A percentile compares a stretch with the other conserved stretches of the same genome.
These are phyloP conservation scores for Roridomyces roridus DNA, from an alignment of 768 basidiomycete genomes.

Conservation along the genomic window DNA sequence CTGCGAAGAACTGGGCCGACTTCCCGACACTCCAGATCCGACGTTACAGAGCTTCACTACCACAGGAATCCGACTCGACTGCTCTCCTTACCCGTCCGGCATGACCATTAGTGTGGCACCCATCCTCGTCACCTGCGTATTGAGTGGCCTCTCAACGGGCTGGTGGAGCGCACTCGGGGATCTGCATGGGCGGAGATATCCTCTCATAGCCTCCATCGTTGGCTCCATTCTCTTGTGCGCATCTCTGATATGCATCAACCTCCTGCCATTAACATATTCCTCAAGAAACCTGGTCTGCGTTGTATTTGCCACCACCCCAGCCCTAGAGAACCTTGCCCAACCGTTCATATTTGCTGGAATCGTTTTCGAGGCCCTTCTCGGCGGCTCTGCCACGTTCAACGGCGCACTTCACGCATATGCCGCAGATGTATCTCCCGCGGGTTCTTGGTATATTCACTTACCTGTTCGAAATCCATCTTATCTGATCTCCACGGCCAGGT, in stretches of 20 bases:
- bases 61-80: conserved; percentile 8
- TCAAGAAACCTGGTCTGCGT: conserved; percentile 19
- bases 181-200: conserved; percentile 18
- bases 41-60: not conserved
- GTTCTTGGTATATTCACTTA: conserved; percentile 11
- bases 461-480: no score
- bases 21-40: conserved; percentile 11
- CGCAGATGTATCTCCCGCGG: conserved; percentile 22
- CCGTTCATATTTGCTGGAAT: conserved; percentile 14
- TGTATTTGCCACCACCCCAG: conserved; percentile 3
- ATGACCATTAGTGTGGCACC: conserved; percentile 9
- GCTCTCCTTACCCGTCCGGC: conserved; percentile 4
- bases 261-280: no score
- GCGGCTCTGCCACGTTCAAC: conserved; percentile 17
- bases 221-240: conserved; percentile 20
- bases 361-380: conserved; percentile 15
- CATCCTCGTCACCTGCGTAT: conserved; percentile 13
- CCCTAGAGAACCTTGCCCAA: conserved; percentile 12
- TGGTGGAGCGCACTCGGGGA: conserved; percentile 22
- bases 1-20: conserved; percentile 18
- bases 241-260: not conserved
- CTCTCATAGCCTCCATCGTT: conserved; percentile 16
- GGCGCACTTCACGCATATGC: conserved; percentile 22
- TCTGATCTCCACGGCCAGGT: conserved; percentile 9
- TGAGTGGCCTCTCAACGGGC: conserved; percentile 11